Percentiles rank a stretch among this genome's conserved stretches.
Evolutionary conservation across 192 early-diverging fungal species (phyloP).

Genomic region (Backusella luteola): DNA sequence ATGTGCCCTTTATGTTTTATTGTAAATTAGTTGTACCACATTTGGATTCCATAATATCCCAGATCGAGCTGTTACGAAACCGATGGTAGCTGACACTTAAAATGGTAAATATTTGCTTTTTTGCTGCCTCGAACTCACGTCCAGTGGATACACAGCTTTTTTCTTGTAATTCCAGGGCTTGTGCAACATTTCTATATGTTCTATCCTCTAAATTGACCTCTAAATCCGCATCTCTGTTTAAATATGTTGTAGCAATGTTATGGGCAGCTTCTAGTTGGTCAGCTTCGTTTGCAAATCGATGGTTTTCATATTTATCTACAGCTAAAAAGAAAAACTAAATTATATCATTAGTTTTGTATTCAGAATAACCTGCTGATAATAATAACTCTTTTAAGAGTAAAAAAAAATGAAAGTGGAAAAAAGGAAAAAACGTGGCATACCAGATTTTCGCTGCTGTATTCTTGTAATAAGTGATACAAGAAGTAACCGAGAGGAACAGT

Average conservation of each 20-base stretch:
- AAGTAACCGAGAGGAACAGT: constrained; percentile 10
- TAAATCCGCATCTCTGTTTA: constrained; percentile 9
- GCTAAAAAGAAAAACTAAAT: constrained; percentile 12
- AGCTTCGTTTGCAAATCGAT: neutral
- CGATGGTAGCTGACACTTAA: constrained; percentile 9
- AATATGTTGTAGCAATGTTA: constrained; percentile 7
- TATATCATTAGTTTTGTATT: neutral
- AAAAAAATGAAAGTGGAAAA: neutral
- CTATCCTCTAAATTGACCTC: constrained; percentile 13
- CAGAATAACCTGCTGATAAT: neutral
- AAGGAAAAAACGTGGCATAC: constrained; percentile 6
- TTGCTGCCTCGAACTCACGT: constrained; percentile 7
- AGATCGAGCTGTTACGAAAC: constrained; percentile 7
- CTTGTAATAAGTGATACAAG: constrained; percentile 12
- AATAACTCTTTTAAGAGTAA: neutral
- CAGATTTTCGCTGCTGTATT: constrained; percentile 17
- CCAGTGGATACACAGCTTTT: constrained; percentile 7
- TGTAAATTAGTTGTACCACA: constrained; percentile 8
- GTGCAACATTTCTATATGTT: constrained; percentile 1
- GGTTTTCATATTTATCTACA: constrained; percentile 10
- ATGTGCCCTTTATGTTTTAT: neutral
- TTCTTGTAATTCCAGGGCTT: constrained; percentile 8
- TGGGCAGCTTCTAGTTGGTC: constrained; percentile 6
- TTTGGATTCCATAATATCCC: constrained; percentile 16
- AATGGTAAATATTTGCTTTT: constrained; percentile 10